Base-by-base conservation (phyloP, 306 rosid species). In the Lotus japonicus region DNA sequence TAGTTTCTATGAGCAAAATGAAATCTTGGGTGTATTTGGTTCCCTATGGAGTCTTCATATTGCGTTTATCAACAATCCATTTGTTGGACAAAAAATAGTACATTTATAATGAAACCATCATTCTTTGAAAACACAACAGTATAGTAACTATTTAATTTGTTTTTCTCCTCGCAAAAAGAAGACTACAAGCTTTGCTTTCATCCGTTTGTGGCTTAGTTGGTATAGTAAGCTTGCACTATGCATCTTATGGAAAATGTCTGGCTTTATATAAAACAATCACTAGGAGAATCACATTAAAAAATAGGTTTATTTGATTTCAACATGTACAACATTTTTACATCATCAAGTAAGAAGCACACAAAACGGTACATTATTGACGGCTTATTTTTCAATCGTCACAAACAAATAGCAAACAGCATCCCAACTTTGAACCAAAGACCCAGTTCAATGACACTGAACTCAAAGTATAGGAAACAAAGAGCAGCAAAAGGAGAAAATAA, bases 381-480 rank as follows among this genome's bases (percentile, higher is more conserved):
- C 79, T 81, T 79, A 73, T 79, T 77, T 26, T 60, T 64, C 70
- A 71, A 38, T 63, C 72, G 31, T 58, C 64, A 51, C 80, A 85
- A 81, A 68, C 80, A 80, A 79, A 79, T 77, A 73, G 50, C 80
- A 74, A 78, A 55, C 80, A 69, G 42, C 80, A 71, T 46, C 70
- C 80, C 75, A 82, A 55, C 72, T 45, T 83, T 63, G 65, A 73
- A 66, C 66, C 59, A 42, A 62, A 76, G 70, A 69, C 69, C 39
- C 76, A 70, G 73, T 79, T 71, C 74, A 74, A 75, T 3, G 77
- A 12, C 31, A 26, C 81, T n/a, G 75, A 75, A 72, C 75, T 72
- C 76, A 71, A 64, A 78, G 77, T 17, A 58, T 39, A 70, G 23
- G 41, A 26, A 56, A 56, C 48, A 46, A 62, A 44, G 43, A 58